Evolutionary conservation across 1,139 yeast species (phyloP).

Genomic region (Pichia cactophila): DNA sequence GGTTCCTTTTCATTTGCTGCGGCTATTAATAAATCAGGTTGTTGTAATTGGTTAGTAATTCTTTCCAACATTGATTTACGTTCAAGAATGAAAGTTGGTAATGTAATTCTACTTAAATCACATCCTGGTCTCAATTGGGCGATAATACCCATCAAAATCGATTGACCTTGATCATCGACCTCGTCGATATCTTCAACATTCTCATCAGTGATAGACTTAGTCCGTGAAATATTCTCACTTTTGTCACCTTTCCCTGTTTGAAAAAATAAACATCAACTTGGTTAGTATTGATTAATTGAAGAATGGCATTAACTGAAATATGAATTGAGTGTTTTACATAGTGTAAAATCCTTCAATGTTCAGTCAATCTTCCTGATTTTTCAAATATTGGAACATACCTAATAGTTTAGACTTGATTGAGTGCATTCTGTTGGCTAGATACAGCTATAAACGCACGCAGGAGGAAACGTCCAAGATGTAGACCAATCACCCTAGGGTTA

Average conservation of each 20-base stretch:
- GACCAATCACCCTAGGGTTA: background rate
- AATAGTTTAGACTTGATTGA: conserved; percentile 23
- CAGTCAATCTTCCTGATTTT: too few species aligned
- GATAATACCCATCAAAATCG: conserved; percentile 76
- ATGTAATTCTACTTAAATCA: conserved; percentile 80
- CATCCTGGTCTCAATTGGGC: conserved; percentile 89
- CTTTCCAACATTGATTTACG: conserved; percentile 95
- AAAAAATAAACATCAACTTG: background rate
- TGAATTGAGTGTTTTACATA: background rate
- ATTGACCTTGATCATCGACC: conserved; percentile 83
- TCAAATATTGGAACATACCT: conserved; percentile 17
- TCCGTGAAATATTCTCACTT: background rate
- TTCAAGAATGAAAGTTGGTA: conserved; percentile 91
- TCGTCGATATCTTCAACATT: conserved; percentile 73
- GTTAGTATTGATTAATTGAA: conserved; percentile 1
- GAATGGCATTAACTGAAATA: background rate
- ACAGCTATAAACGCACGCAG: background rate
- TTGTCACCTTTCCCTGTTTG: conserved; percentile 19
- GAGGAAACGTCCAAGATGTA: background rate
- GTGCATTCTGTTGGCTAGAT: conserved; percentile 18
- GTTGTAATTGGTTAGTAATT: conserved; percentile 81
- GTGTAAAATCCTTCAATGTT: too few species aligned
- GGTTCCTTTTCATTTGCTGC: conserved; percentile 60
- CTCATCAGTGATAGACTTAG: conserved; percentile 6
- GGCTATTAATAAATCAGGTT: conserved; percentile 63